Percentiles rank a stretch among this genome's conserved stretches.
Evolutionary conservation across 78 protist genomes (phyloP).

Genomic region (Tieghemostelium lacteum): DNA sequence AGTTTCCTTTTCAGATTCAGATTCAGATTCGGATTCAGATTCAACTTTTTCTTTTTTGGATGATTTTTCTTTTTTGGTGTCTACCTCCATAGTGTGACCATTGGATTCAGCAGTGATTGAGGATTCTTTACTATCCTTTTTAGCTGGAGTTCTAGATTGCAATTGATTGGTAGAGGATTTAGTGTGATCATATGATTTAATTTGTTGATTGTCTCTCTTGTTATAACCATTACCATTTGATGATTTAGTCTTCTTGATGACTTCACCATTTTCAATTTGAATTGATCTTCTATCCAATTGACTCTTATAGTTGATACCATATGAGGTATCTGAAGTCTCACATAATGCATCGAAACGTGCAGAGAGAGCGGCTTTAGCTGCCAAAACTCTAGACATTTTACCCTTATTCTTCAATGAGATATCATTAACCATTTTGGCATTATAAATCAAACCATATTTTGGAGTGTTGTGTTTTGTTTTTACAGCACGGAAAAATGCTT

Average conservation of each 20-base stretch:
- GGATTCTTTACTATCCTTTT: not conserved
- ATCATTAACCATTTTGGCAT: slow-evolving; percentile 97
- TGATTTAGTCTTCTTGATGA: not conserved
- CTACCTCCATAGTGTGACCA: not conserved
- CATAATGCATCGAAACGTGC: slow-evolving; percentile 98
- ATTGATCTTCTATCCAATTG: slow-evolving; percentile 88
- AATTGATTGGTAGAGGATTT: not conserved
- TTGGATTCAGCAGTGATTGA: not conserved
- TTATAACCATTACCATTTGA: too few relatives aligned
- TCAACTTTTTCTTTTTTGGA: not conserved
- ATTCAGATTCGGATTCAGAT: slow-evolving; percentile 33
- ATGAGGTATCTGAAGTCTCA: slow-evolving; percentile 83
- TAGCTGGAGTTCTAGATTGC: slow-evolving; percentile 27
- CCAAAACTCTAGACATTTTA: slow-evolving; percentile 96
- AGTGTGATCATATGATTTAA: slow-evolving; percentile 30
- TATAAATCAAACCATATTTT: slow-evolving; percentile 98
- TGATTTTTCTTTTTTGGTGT: not conserved
- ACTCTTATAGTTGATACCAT: slow-evolving; percentile 84
- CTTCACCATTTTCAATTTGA: slow-evolving; percentile 84
- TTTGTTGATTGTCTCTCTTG: not conserved
- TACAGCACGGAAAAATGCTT: slow-evolving; percentile 96
- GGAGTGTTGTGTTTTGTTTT: slow-evolving; percentile 96
- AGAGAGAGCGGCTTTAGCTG: slow-evolving; percentile 96
- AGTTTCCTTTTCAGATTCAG: slow-evolving; percentile 23
- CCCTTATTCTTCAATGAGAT: slow-evolving; percentile 98